phyloP scores from a whole-genome alignment of 2,329 filamentous ascomycete species.

The Pestalotiopsis sp. region DNA sequence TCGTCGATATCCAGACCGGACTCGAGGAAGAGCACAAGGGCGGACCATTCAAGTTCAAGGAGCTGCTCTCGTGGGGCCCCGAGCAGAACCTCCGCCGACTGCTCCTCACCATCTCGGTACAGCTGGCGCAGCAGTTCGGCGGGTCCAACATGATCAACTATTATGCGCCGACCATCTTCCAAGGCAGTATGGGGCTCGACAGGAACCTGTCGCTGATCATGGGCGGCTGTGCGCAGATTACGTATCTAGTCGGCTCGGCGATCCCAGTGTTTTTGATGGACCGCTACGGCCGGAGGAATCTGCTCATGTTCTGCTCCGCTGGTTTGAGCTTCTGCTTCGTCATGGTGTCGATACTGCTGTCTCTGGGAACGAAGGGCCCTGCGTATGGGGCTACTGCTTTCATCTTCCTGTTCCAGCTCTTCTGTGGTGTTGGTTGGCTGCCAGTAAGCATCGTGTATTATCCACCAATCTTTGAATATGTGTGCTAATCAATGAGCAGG shows the following conservation, averaged over 20 bases:
- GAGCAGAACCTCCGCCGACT: conserved; percentile 28
- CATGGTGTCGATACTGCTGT: conserved; percentile 40
- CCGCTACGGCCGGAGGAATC: conserved; percentile 39
- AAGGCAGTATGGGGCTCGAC: conserved; percentile 38
- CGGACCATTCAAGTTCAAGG: conserved; percentile 24
- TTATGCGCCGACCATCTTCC: conserved; percentile 41
- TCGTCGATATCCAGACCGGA: conserved; percentile 20
- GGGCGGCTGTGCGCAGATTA: conserved; percentile 45
- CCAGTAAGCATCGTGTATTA: conserved; percentile 17
- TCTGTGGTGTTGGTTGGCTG: conserved; percentile 38
- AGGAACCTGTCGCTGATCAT: conserved; percentile 55
- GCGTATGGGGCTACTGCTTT: conserved; percentile 45
- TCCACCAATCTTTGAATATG: neutral
- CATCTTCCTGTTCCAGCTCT: conserved; percentile 47
- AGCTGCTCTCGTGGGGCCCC: conserved; percentile 24
- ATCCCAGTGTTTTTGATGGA: conserved; percentile 45
- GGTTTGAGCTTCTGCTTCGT: conserved; percentile 46
- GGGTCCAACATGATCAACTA: conserved; percentile 25
- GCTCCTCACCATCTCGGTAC: conserved; percentile 26
- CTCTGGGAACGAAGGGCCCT: conserved; percentile 27
- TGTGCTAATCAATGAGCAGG: neutral
- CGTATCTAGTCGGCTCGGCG: conserved; percentile 40
- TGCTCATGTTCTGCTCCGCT: conserved; percentile 41
- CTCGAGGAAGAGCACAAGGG: conserved; percentile 21
- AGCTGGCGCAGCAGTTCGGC: conserved; percentile 30